These are phyloP conservation scores for Candida chilensis DNA, from an alignment of 805 yeast genomes.

Conservation along the genomic window DNA sequence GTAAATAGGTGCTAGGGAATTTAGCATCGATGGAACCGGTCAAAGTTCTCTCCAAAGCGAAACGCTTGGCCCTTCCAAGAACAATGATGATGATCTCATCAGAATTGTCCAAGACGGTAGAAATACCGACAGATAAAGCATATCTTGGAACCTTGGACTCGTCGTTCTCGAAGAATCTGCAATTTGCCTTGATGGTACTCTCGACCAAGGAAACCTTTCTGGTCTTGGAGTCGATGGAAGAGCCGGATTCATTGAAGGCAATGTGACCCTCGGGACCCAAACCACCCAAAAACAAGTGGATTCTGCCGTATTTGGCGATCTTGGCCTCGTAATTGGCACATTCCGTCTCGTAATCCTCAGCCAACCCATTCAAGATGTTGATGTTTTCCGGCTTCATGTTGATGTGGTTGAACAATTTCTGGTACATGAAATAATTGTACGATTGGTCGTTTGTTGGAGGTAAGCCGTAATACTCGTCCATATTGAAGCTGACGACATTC, in stretches of 20 bases:
- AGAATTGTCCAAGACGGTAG: constrained; percentile 47
- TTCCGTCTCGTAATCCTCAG: constrained; percentile 33
- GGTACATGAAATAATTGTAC: constrained; percentile 49
- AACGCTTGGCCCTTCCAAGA: constrained; percentile 35
- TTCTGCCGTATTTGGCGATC: constrained; percentile 37
- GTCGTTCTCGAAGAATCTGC: constrained; percentile 41
- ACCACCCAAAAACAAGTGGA: constrained; percentile 48
- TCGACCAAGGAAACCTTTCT: constrained; percentile 36
- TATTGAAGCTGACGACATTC: constrained; percentile 50
- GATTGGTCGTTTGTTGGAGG: constrained; percentile 38
- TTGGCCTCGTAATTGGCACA: constrained; percentile 38
- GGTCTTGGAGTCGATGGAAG: constrained; percentile 32
- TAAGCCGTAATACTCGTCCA: constrained; percentile 51
- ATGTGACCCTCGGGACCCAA: constrained; percentile 55
- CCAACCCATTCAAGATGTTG: constrained; percentile 44
- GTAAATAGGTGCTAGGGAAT: constrained; percentile 42
- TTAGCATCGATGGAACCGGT: constrained; percentile 26
- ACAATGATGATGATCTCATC: constrained; percentile 43
- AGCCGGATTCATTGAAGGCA: constrained; percentile 53
- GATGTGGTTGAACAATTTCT: constrained; percentile 45
- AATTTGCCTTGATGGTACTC: constrained; percentile 43
- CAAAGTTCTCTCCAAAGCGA: constrained; percentile 37
- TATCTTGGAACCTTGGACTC: constrained; percentile 35
- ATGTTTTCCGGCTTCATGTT: constrained; percentile 44
- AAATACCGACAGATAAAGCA: constrained; percentile 48